phyloP scores from a whole-genome alignment of 1,284 basidiomycete genomes.

The Rugosomyces carneus region DNA sequence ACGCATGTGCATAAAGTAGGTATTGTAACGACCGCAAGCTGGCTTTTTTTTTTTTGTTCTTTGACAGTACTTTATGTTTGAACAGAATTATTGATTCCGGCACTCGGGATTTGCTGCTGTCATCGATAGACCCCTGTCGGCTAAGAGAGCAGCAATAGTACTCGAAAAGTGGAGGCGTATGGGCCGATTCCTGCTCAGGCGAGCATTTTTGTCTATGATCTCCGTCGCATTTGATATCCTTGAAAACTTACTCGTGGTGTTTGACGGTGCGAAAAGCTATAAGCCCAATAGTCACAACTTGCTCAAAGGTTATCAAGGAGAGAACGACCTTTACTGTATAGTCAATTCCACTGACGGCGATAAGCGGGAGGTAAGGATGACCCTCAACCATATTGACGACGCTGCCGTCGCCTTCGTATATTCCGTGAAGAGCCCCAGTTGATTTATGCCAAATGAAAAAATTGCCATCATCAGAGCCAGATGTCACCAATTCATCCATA shows the following conservation, averaged over 20 bases:
- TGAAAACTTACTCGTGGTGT: slow-evolving; percentile 43
- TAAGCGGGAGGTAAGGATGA: slow-evolving; percentile 74
- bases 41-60: too few species aligned
- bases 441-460: slow-evolving; percentile 82
- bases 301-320: slow-evolving; percentile 3
- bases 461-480: slow-evolving; percentile 89
- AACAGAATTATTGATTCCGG: slow-evolving; percentile 23
- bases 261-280: slow-evolving; percentile 68
- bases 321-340: slow-evolving; percentile 72
- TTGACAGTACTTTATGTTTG: neutral
- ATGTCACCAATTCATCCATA: slow-evolving; percentile 71
- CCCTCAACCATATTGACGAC: slow-evolving; percentile 87
- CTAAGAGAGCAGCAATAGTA: slow-evolving; percentile 21
- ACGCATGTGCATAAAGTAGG: neutral
- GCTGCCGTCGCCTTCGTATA: slow-evolving; percentile 77
- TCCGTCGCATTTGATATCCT: slow-evolving; percentile 41
- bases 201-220: slow-evolving; percentile 50
- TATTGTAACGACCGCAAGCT: neutral
- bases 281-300: slow-evolving; percentile 1
- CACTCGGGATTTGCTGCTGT: slow-evolving; percentile 23
- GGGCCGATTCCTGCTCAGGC: slow-evolving; percentile 24
- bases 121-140: slow-evolving; percentile 20
- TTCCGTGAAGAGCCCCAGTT: slow-evolving; percentile 58
- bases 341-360: slow-evolving; percentile 89
- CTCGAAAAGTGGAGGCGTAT: slow-evolving; percentile 20